Evolutionary conservation across 306 rosid genomes (phyloP), one percentile per base, ranked within the genome.

Genomic region (Canavalia ensiformis): DNA sequence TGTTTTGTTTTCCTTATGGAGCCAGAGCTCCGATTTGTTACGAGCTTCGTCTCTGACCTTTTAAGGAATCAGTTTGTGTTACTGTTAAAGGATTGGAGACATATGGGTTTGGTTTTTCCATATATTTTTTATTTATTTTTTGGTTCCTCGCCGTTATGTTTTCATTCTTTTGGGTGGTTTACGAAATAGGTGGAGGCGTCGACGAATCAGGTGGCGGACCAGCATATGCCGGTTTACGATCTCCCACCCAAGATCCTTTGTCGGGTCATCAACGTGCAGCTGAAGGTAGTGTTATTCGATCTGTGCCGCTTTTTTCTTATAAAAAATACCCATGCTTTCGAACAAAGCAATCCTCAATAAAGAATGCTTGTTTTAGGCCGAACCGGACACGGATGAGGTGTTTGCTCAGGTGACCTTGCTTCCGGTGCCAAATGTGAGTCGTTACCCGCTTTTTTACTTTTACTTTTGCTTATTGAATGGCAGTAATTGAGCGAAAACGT

Each of bases 341-440:
- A 60, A 68, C 49, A 39, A 60, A 74, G 78, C 68, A 68, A 84
- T 60, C 25, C 25, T 81, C 45, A 5, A 12, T 1, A 46, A 59
- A 29, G 51, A 35, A 29, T 80, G 44, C 12, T 73, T 76, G 55
- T 70, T 89, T 45, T 76, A 94, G 98, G 98, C 98, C 28, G 98
- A 92, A 79, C 89, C 98, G 0, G 98, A 94, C 57, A 91, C 98
- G 0, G 98, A 94, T 62, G 98, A 94, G 88, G 98, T 94, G 5
- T 94, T 87, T 84, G 98, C 97, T 0, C 97, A 92, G 76, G 84
- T 94, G 7, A 92, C 91, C 57, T 78, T 94, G 83, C 83, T 92
- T 80, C 98, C 97, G 0, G 94, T 87, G 63, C 58, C 50, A 25
- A 82, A 84, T 56, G 98, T 91, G 80, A 79, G 90, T 18, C 25